These are phyloP conservation scores for Trametopsis cervina DNA, from an alignment of 768 basidiomycete genomes.

Conservation along the genomic window DNA sequence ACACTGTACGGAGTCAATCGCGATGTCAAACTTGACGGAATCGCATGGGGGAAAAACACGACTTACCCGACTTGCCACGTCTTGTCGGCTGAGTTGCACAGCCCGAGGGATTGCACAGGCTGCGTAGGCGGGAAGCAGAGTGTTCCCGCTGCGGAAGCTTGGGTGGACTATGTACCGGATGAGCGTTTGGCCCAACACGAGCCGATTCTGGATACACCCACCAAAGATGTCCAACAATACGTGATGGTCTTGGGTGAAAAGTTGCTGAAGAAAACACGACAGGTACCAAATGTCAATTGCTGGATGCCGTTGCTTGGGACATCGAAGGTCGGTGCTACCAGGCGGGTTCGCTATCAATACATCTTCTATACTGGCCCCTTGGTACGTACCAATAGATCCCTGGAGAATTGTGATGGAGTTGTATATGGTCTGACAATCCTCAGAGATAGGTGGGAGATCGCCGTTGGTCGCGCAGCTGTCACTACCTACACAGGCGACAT, in stretches of 20 bases:
- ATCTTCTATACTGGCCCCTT: no score
- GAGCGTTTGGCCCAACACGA: no score
- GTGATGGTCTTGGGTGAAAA: not conserved
- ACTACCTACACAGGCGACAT: not conserved
- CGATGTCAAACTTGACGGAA: no score
- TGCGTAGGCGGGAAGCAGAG: constrained; percentile 17
- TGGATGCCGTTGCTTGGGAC: not conserved
- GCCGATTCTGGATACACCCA: no score
- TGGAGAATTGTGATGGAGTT: constrained; percentile 4
- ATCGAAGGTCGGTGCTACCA: constrained; percentile 1
- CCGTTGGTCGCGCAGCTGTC: constrained; percentile 4
- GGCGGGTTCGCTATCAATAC: no score
- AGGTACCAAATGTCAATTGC: constrained; percentile 8
- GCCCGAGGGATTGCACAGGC: constrained; percentile 10
- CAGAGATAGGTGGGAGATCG: constrained; percentile 3
- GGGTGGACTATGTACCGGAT: not conserved
- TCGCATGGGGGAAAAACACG: no score
- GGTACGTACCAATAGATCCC: constrained; percentile 3
- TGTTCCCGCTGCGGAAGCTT: constrained; percentile 11
- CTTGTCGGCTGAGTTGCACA: constrained; percentile 10
- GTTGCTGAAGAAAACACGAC: constrained; percentile 7
- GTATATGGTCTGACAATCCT: constrained; percentile 7
- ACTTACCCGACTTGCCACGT: constrained; percentile 15
- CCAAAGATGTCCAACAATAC: constrained; percentile 1
- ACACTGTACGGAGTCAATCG: not conserved